Base-by-base conservation (phyloP, 2,329 filamentous ascomycete species). In the Sporothrix humicola region DNA sequence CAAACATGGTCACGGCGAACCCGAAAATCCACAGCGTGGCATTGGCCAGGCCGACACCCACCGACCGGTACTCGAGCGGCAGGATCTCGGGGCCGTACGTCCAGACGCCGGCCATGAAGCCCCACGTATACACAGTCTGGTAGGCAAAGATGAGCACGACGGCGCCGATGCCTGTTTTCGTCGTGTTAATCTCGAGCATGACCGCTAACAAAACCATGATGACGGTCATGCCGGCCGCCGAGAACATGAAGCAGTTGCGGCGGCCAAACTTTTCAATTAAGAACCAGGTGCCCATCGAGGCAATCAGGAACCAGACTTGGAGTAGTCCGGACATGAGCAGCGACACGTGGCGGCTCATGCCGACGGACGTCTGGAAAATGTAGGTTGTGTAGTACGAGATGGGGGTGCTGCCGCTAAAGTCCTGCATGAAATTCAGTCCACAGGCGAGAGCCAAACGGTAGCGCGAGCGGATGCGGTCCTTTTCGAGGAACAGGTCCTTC, bases 1-100 rank as follows among this genome's bases (percentile, higher is more conserved):
- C 52, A 8, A 56, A 56, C 52, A 56, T 56, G n/a, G 52, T 56
- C n/a, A 56, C 52, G 20, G 52, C 52, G n/a, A 56, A 56, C n/a
- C 52, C 52, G 20, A 56, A 56, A 8, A 56, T 23, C 52, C 52
- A 54, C n/a, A 54, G n/a, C 4, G 52, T 54, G 1, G 52, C n/a
- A 13, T 54, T 54, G 52, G 52, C 52, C 52, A 54, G n/a, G 20
- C 52, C 52, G 52, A 54, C 52, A 54, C 52, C 52, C 1, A 54
- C 52, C 0, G 52, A 54, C n/a, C 52, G 52, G 52, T 54, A 54
- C 52, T 54, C 52, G 52, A 54, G 52, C 52, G 52, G 52, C 52
- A 54, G n/a, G 5, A 54, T 54, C 10, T 54, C 52, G n/a, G 52
- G 52, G n/a, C 52, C 52, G n/a, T 54, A 54, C 7, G 52, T 54